Conservation (phyloP, 2,329 filamentous ascomycete genomes). For the Fusarium coffeatum region DNA sequence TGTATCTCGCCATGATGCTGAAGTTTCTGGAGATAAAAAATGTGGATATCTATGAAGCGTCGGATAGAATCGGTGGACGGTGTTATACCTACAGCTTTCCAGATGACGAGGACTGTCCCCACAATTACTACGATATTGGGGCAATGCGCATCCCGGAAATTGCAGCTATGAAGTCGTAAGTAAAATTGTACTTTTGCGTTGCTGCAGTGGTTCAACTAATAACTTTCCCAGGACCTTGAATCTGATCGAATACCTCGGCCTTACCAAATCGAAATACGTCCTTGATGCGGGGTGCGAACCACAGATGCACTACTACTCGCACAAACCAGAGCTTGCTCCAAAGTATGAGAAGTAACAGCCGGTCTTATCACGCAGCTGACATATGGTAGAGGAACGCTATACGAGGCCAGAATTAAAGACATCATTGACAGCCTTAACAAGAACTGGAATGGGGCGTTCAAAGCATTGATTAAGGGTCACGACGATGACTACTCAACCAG, state of each 20-base stretch:
- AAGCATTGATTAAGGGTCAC: not conserved
- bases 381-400: too few relatives aligned
- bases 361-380: too few relatives aligned
- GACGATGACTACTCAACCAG: constrained; percentile 19
- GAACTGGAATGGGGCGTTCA: constrained; percentile 11
- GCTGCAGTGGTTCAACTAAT: too few relatives aligned
- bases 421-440: not conserved
- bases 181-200: too few relatives aligned
- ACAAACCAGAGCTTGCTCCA: too few relatives aligned
- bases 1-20: constrained; percentile 34
- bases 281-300: too few relatives aligned
- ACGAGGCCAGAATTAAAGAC: not conserved
- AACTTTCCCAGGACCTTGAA: too few relatives aligned
- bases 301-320: too few relatives aligned
- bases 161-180: constrained; percentile 26
- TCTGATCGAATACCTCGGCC: too few relatives aligned
- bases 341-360: too few relatives aligned
- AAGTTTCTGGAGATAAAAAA: constrained; percentile 22
- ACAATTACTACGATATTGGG: constrained; percentile 35
- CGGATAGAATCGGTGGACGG: constrained; percentile 13
- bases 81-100: constrained; percentile 14
- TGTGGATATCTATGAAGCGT: constrained; percentile 32
- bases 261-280: too few relatives aligned
- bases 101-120: not conserved
- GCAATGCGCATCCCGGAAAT: constrained; percentile 35